phyloP scores from a whole-genome alignment of 2,329 filamentous ascomycete species.

The Neocucurbitaria cava region DNA sequence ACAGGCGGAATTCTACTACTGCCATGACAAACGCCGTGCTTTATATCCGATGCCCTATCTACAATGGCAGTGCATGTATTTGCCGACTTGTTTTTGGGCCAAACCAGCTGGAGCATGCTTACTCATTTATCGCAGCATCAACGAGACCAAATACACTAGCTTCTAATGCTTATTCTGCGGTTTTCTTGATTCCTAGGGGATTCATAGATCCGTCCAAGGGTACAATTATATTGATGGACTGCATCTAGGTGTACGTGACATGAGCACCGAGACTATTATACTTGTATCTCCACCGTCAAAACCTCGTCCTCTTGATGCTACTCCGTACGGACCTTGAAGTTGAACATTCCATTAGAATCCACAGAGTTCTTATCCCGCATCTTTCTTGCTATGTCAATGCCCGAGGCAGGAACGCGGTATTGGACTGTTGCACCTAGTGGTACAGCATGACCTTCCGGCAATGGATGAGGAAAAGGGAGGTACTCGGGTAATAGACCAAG shows the following conservation, averaged over 20 bases:
- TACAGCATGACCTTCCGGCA: slow-evolving; percentile 30
- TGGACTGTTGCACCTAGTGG: slow-evolving; percentile 55
- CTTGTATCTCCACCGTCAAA: neutral
- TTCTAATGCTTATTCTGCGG: neutral
- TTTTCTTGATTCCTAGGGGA: too few relatives aligned
- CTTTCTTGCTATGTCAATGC: slow-evolving; percentile 60
- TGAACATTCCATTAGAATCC: slow-evolving; percentile 63
- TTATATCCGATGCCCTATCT: neutral
- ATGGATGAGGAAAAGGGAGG: slow-evolving; percentile 62
- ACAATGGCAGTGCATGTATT: neutral
- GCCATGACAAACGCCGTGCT: too few relatives aligned
- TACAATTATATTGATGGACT: too few relatives aligned
- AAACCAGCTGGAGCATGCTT: neutral
- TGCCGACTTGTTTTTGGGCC: neutral
- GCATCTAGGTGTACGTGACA: too few relatives aligned
- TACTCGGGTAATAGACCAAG: slow-evolving; percentile 68
- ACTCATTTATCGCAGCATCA: neutral
- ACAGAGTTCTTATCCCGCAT: slow-evolving; percentile 56
- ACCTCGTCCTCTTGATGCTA: neutral
- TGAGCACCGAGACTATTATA: too few relatives aligned
- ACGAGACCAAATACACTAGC: neutral
- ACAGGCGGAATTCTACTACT: neutral
- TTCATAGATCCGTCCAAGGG: too few relatives aligned
- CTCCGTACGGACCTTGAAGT: slow-evolving; percentile 29
- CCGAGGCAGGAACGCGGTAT: slow-evolving; percentile 65